Conservation (phyloP, 345 rosid species). For the Arabidopsis suecica region DNA sequence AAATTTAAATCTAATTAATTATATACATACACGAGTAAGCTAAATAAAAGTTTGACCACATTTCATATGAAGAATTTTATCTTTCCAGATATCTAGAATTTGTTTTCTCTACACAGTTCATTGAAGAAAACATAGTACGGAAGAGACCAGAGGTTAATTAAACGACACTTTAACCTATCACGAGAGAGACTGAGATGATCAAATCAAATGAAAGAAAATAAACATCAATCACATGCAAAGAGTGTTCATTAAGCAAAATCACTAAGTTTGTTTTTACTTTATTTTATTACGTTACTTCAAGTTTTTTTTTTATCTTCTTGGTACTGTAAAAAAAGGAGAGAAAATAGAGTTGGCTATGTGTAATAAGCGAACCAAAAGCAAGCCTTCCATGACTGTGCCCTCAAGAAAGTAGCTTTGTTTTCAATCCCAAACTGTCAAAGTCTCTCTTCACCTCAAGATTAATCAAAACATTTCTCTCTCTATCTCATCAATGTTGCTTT, state of each 20-base stretch:
- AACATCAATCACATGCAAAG: conserved; percentile 49
- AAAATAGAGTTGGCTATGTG: conserved; percentile 49
- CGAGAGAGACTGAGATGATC: conserved; percentile 35
- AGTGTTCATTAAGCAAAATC: conserved; percentile 34
- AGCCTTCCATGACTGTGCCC: conserved; percentile 55
- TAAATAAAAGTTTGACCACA: neutral
- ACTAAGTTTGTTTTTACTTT: conserved; percentile 2
- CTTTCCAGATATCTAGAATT: neutral
- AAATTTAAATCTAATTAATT: neutral
- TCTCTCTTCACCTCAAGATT: conserved; percentile 43
- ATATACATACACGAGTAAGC: neutral
- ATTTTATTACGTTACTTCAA: conserved; percentile 20
- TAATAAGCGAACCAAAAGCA: conserved; percentile 49
- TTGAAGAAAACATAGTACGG: conserved; percentile 23
- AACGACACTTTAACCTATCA: conserved; percentile 20
- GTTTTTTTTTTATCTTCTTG: neutral
- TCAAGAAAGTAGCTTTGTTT: conserved; percentile 57
- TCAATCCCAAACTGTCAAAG: conserved; percentile 55
- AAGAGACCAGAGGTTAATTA: conserved; percentile 39
- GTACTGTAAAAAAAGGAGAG: conserved; percentile 27
- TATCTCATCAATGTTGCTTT: conserved; percentile 31
- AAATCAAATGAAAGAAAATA: conserved; percentile 44
- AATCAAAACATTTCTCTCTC: conserved; percentile 33
- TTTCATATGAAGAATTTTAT: neutral
- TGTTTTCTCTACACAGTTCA: conserved; percentile 1